Conservation (phyloP, 163 green algal species). For the Volvox carteri region DNA sequence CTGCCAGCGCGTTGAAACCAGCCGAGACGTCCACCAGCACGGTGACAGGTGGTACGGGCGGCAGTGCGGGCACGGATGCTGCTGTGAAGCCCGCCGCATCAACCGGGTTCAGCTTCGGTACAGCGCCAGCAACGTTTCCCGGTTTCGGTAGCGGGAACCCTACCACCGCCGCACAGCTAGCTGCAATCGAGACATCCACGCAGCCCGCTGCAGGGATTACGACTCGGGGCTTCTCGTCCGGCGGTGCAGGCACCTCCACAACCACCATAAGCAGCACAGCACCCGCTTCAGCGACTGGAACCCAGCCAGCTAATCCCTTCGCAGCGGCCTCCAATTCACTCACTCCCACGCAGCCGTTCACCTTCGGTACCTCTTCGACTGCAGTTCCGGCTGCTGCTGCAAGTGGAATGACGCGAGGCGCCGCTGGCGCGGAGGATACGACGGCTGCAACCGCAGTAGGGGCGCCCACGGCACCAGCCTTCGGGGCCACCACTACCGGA, state of each 20-base stretch:
- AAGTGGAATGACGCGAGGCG: no score
- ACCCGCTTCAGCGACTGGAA: background rate
- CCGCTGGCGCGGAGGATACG: no score
- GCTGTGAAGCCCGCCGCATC: background rate
- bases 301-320: background rate
- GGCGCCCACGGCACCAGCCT: background rate
- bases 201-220: background rate
- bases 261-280: background rate
- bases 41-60: no score
- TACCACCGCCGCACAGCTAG: background rate
- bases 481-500: background rate
- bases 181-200: background rate
- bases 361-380: background rate
- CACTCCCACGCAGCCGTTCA: background rate
- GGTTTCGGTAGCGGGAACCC: background rate
- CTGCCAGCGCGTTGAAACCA: background rate
- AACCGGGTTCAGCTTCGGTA: slow-evolving; percentile 18
- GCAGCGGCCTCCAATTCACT: background rate
- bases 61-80: background rate
- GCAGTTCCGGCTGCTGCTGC: background rate
- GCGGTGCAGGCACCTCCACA: background rate
- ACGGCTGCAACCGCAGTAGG: background rate
- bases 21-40: background rate
- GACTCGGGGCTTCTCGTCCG: slow-evolving; percentile 23
- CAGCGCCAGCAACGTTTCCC: background rate